Evolutionary conservation across 768 basidiomycete species (phyloP).

Genomic region (Rhizopogon sp.): DNA sequence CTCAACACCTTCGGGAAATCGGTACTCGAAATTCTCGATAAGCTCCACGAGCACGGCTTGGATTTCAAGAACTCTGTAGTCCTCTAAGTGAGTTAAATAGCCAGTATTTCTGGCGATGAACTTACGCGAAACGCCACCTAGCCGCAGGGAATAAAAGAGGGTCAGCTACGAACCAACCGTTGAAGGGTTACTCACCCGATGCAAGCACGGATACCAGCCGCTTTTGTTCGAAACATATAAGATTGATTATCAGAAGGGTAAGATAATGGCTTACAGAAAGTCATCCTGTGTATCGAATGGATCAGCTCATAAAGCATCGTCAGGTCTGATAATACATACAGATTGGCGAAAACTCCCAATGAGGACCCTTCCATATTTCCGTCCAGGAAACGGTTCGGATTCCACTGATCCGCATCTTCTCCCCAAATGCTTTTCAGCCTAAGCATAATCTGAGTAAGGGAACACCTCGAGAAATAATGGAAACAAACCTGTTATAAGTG

Average conservation of each 20-base stretch:
- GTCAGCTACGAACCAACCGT: not conserved
- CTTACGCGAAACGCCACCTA: slow-evolving; percentile 12
- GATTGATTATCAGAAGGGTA: not conserved
- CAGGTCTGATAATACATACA: slow-evolving; percentile 2
- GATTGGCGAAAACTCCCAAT: slow-evolving; percentile 8
- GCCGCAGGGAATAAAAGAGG: not conserved
- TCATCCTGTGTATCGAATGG: slow-evolving; percentile 2
- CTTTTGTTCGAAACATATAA: not conserved
- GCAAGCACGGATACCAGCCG: slow-evolving; percentile 7
- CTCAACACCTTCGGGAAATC: slow-evolving; percentile 25
- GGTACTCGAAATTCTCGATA: slow-evolving; percentile 30
- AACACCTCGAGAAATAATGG: not conserved
- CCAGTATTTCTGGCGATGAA: not conserved
- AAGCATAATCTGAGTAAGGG: not conserved
- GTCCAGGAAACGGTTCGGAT: slow-evolving; percentile 13
- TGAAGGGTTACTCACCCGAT: slow-evolving; percentile 5
- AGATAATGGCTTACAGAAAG: slow-evolving; percentile 2
- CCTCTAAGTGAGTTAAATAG: not conserved
- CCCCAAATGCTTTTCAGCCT: slow-evolving; percentile 14
- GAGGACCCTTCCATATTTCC: not conserved
- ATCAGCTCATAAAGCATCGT: not conserved
- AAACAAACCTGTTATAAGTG: slow-evolving; percentile 27
- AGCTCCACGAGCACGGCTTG: slow-evolving; percentile 30
- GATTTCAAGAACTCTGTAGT: slow-evolving; percentile 26
- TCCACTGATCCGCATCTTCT: slow-evolving; percentile 17